These are phyloP conservation scores for Solanum chacoense DNA, from an alignment of 305 asterid genomes.

Conservation along the genomic window DNA sequence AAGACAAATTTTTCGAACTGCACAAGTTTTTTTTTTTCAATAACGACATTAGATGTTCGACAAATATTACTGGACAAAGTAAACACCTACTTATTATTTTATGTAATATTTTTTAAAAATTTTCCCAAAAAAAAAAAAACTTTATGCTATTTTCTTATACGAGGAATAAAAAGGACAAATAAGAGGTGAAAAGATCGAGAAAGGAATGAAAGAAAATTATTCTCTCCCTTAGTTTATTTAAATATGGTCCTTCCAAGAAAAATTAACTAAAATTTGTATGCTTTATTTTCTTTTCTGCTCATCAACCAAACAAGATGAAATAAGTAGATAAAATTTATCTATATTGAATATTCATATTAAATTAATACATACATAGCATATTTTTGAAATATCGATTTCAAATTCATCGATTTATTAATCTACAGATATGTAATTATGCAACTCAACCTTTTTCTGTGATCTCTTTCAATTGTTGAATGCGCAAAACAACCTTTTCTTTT, in stretches of 20 bases:
- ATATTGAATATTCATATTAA: too few relatives aligned
- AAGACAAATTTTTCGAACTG: background rate
- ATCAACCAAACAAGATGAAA: background rate
- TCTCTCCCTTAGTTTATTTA: background rate
- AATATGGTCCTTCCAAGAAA: background rate
- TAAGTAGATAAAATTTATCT: too few relatives aligned
- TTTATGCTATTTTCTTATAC: background rate
- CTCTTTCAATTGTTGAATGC: background rate
- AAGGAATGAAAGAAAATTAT: too few relatives aligned
- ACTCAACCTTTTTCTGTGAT: too few relatives aligned
- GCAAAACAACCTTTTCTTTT: too few relatives aligned
- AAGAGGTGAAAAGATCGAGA: too few relatives aligned
- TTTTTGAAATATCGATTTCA: too few relatives aligned
- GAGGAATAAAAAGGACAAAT: too few relatives aligned
- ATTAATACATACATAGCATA: too few relatives aligned
- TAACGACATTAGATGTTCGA: background rate
- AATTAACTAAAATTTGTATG: background rate
- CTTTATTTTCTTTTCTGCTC: background rate
- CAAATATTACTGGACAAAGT: background rate
- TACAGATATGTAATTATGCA: too few relatives aligned
- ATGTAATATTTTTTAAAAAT: background rate
- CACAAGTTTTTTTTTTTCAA: background rate
- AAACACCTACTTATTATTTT: background rate
- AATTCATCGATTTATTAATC: too few relatives aligned
- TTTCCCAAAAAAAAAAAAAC: too few relatives aligned